These are phyloP conservation scores for Cystobasidium tubakii DNA, from an alignment of 768 basidiomycete genomes.

Conservation along the genomic window DNA sequence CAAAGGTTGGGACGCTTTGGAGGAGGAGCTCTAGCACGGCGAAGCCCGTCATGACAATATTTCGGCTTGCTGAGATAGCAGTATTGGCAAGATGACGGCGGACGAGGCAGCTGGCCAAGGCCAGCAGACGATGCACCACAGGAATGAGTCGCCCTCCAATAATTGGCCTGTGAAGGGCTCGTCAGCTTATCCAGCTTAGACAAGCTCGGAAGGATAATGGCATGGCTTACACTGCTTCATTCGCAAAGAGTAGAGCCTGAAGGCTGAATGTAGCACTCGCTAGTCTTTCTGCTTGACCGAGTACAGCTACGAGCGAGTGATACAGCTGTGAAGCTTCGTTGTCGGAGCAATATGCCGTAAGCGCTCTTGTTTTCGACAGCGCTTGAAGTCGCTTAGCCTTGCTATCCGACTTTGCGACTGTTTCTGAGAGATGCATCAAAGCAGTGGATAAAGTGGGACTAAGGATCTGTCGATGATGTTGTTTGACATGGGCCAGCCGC, in stretches of 20 bases:
- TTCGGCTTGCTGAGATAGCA: not conserved
- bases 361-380: not conserved
- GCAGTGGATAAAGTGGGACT: not conserved
- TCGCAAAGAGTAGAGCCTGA: not conserved
- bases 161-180: not conserved
- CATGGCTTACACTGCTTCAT: not conserved
- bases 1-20: constrained; percentile 69
- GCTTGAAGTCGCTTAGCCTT: not conserved
- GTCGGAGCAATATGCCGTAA: not conserved
- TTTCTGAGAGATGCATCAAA: not conserved
- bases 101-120: constrained; percentile 49
- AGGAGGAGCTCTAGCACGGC: constrained; percentile 65
- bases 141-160: constrained; percentile 86
- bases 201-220: not conserved
- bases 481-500: not conserved
- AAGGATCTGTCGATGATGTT: not conserved
- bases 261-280: not conserved
- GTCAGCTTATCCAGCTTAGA: not conserved
- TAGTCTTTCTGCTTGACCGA: not conserved
- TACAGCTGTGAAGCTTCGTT: not conserved
- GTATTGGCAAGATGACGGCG: not conserved
- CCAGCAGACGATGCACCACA: constrained; percentile 65
- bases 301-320: not conserved
- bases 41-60: constrained; percentile 46
- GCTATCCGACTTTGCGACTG: not conserved